Conservation (phyloP, 1,284 basidiomycete genomes). For the Boletus smithii region DNA sequence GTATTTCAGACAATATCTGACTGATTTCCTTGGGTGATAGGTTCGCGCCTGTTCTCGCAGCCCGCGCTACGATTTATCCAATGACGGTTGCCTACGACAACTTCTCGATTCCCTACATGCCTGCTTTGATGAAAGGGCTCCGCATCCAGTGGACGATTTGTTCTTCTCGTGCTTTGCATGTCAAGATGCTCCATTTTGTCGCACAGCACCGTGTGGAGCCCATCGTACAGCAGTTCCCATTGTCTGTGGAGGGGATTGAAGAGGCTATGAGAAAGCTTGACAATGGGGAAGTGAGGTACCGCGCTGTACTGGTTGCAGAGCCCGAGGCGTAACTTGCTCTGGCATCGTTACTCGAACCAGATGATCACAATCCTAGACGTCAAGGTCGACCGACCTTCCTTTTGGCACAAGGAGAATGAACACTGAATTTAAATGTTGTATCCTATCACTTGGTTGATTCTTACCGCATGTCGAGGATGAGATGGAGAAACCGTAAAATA, state of each 20-base stretch:
- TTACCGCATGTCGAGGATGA: too few relatives aligned
- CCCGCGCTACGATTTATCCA: neutral
- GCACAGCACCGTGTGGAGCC: slow-evolving; percentile 10
- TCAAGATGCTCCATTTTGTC: slow-evolving; percentile 17
- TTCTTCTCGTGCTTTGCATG: slow-evolving; percentile 16
- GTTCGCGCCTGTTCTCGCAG: neutral
- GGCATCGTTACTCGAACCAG: neutral
- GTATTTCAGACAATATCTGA: neutral
- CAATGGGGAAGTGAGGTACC: slow-evolving; percentile 22
- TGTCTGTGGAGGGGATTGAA: slow-evolving; percentile 14
- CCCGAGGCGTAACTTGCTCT: neutral
- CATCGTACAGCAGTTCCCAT: slow-evolving; percentile 22
- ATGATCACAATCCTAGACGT: neutral
- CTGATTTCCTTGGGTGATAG: neutral
- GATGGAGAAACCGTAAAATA: too few relatives aligned
- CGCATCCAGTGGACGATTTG: slow-evolving; percentile 13
- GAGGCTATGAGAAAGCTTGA: slow-evolving; percentile 1
- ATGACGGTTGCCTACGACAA: neutral
- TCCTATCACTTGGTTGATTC: too few relatives aligned
- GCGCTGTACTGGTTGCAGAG: slow-evolving; percentile 13
- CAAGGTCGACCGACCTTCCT: too few relatives aligned
- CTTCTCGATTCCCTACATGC: slow-evolving; percentile 1
- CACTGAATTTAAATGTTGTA: too few relatives aligned
- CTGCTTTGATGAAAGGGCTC: slow-evolving; percentile 8
- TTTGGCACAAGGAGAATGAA: too few relatives aligned